These are phyloP conservation scores for Penicillium goetzii DNA, from an alignment of 495 filamentous ascomycete species.

Conservation along the genomic window DNA sequence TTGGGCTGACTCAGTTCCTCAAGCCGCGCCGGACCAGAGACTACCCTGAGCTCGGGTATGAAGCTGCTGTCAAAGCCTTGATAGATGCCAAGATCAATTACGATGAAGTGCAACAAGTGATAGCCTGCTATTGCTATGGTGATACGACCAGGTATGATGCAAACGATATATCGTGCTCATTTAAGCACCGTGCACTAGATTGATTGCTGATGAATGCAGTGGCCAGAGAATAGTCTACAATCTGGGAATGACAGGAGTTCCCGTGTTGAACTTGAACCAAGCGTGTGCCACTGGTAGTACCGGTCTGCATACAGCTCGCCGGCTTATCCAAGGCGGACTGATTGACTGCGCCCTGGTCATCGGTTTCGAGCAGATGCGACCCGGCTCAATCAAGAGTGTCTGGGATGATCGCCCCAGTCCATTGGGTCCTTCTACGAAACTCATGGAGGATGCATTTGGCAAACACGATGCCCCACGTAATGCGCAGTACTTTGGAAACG, in stretches of 20 bases:
- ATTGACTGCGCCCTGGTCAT: constrained; percentile 78
- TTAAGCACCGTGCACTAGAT: not conserved
- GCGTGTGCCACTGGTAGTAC: constrained; percentile 85
- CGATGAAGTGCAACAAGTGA: constrained; percentile 80
- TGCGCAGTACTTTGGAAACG: constrained; percentile 89
- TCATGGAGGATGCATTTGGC: constrained; percentile 29
- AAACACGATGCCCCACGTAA: constrained; percentile 51
- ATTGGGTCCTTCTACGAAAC: constrained; percentile 25
- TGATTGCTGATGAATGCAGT: constrained; percentile 31
- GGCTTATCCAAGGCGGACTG: constrained; percentile 66
- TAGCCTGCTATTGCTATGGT: constrained; percentile 88
- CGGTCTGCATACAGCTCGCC: constrained; percentile 72
- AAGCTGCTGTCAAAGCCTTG: constrained; percentile 65
- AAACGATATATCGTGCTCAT: not conserved
- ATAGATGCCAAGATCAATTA: constrained; percentile 86
- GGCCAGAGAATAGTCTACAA: constrained; percentile 85
- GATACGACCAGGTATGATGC: constrained; percentile 62
- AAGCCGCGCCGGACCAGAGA: constrained; percentile 31
- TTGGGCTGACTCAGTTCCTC: constrained; percentile 29
- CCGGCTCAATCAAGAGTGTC: constrained; percentile 50
- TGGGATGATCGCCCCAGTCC: constrained; percentile 32
- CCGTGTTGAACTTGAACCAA: constrained; percentile 88
- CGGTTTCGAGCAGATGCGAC: constrained; percentile 92
- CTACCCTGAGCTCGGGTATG: constrained; percentile 30
- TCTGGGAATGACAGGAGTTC: constrained; percentile 87